Evolutionary conservation across 192 early-diverging fungal genomes (phyloP), one percentile per base, ranked within the genome.

Genomic region (Coemansia sp.): DNA sequence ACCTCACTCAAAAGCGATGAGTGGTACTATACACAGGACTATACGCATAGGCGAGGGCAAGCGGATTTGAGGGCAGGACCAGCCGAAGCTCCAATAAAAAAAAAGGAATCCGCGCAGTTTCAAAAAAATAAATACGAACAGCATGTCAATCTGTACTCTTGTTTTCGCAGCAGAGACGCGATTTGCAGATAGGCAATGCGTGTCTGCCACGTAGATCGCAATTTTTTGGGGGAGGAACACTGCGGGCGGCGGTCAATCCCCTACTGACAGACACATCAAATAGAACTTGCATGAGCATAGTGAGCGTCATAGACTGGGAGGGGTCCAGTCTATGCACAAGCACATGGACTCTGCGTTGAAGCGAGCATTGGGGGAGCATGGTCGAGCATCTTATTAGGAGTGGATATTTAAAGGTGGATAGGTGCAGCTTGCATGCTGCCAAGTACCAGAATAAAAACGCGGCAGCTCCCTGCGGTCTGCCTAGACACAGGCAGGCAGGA

Each of bases 321-420:
- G 5, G 17, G 27, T 31, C 20, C 49, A 32, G 49, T 32, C 49
- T 37, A 70, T 65, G 63, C 63, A 56, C 36, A 24, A 35, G 49
- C 49, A 91, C 78, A 60, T 60, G 59, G 27, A 60, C 59, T 39
- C 25, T 60, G 29, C 4, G 49, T 53, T 31, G 49, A 31, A 29
- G 29, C 24, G 29, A 17, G 49, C 27, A 53, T 14, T 31, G 27
- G 29, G n/a, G 49, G 47, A 53, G 10, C 9, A 27, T 25, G 49
- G 14, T 35, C 32, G 4, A 29, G 12, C 14, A n/a, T n/a, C n/a
- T n/a, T n/a, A n/a, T n/a, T n/a, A n/a, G n/a, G 27, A 17, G 49
- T 53, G 49, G 49, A 53, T 53, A 53, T 53, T 53, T 53, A 15
- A 53, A 31, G 29, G 49, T 15, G 49, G n/a, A n/a, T 25, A 25